These are phyloP conservation scores for Rhododendron molle DNA, from an alignment of 148 eudicot species.

Conservation along the genomic window DNA sequence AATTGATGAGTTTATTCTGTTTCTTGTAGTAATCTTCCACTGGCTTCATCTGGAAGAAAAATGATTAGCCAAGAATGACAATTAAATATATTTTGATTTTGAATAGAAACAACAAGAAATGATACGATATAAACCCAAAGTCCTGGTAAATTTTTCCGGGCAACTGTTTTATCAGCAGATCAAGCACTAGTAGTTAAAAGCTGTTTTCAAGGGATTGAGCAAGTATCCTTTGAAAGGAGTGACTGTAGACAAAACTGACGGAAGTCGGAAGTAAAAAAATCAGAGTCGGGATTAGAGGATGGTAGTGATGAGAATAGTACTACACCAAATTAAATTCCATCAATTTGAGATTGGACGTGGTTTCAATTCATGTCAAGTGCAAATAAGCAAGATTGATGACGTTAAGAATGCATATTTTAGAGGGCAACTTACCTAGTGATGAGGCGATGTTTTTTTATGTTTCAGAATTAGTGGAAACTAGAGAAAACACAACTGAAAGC, in stretches of 20 bases:
- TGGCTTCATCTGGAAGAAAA: slow-evolving; percentile 45
- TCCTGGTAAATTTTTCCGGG: not conserved
- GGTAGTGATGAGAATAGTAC: not conserved
- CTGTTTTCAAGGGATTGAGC: not conserved
- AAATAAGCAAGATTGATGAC: not conserved
- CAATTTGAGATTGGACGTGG: not conserved
- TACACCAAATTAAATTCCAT: not conserved
- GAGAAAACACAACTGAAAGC: not conserved
- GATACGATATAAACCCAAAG: not conserved
- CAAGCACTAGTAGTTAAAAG: not conserved
- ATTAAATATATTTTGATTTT: not conserved
- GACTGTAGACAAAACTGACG: not conserved
- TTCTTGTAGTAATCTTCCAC: slow-evolving; percentile 70
- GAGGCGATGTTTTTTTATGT: not conserved
- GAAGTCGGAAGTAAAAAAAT: not conserved
- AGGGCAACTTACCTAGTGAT: not conserved
- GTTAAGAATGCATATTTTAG: not conserved
- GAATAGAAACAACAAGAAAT: not conserved
- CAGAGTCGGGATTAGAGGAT: not conserved
- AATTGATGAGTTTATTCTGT: slow-evolving; percentile 69
- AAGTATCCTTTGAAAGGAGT: not conserved
- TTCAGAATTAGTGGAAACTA: not conserved
- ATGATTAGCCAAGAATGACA: not conserved
- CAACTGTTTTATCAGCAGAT: not conserved
- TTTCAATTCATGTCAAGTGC: not conserved